Percentiles rank a stretch among this genome's conserved stretches.
Evolutionary conservation across 371 early-diverging fungal species (phyloP).

Genomic region (Mucor saturninus): DNA sequence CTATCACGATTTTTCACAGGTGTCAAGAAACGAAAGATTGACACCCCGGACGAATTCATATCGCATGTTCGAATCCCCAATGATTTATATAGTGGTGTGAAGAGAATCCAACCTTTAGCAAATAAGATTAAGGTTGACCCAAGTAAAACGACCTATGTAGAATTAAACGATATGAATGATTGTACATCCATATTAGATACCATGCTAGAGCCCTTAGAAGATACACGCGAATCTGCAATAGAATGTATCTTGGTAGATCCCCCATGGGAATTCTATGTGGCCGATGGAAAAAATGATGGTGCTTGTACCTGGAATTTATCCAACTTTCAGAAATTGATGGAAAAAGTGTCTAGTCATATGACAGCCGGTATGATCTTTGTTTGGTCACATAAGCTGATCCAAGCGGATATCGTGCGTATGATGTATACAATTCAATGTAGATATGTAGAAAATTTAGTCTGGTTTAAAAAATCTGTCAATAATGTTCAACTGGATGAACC

Average conservation of each 20-base stretch:
- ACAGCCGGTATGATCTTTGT: conserved; percentile 64
- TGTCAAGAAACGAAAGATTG: conserved; percentile 42
- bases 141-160: conserved; percentile 11
- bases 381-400: conserved; percentile 67
- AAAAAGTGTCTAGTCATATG: conserved; percentile 51
- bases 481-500: conserved; percentile 56
- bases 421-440: conserved; percentile 62
- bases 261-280: conserved; percentile 65
- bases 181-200: conserved; percentile 29
- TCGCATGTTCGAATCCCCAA: conserved; percentile 45
- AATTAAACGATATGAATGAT: conserved; percentile 36
- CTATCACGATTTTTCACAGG: conserved; percentile 50
- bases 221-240: conserved; percentile 20
- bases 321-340: conserved; percentile 47
- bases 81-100: conserved; percentile 49
- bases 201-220: conserved; percentile 4
- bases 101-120: conserved; percentile 32
- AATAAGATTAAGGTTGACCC: background rate
- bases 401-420: conserved; percentile 61
- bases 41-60: conserved; percentile 54
- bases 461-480: conserved; percentile 66
- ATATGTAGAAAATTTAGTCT: conserved; percentile 72
- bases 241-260: conserved; percentile 70
- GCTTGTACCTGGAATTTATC: conserved; percentile 43
- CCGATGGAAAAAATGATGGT: conserved; percentile 61